Conservation (phyloP, 2,329 filamentous ascomycete species). For the Hymenoscyphus scutula region DNA sequence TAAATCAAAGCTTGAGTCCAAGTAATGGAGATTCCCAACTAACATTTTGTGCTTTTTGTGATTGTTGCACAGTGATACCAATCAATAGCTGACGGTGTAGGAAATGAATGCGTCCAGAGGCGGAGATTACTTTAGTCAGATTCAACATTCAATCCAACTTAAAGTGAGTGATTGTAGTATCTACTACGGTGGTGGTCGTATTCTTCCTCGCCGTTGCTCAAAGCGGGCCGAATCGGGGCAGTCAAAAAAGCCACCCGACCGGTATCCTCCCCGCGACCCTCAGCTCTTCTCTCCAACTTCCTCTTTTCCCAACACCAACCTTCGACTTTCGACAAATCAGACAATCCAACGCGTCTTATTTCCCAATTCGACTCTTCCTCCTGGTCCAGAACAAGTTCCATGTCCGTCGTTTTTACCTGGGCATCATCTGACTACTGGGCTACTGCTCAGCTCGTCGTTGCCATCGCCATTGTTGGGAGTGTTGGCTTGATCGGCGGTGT, state of each 20-base stretch:
- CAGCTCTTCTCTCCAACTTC: too few relatives aligned
- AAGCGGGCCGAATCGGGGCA: too few relatives aligned
- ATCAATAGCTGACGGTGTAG: background rate
- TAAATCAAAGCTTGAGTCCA: slow-evolving; percentile 30
- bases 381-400: background rate
- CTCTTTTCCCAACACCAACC: background rate
- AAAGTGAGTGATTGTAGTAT: too few relatives aligned
- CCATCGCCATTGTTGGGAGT: background rate
- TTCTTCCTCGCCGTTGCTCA: too few relatives aligned
- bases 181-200: too few relatives aligned
- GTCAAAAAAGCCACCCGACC: too few relatives aligned
- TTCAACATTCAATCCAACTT: background rate
- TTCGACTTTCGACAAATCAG: background rate
- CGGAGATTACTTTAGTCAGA: background rate
- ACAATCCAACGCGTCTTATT: background rate
- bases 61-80: background rate
- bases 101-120: background rate
- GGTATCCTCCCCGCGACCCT: too few relatives aligned
- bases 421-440: slow-evolving; percentile 3
- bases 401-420: background rate
- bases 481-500: background rate
- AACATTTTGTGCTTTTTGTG: slow-evolving; percentile 7
- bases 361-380: background rate
- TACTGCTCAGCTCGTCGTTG: background rate
- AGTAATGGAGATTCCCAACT: slow-evolving; percentile 17